phyloP scores from a whole-genome alignment of 371 early-diverging fungal species.

The Mortierella sp. region DNA sequence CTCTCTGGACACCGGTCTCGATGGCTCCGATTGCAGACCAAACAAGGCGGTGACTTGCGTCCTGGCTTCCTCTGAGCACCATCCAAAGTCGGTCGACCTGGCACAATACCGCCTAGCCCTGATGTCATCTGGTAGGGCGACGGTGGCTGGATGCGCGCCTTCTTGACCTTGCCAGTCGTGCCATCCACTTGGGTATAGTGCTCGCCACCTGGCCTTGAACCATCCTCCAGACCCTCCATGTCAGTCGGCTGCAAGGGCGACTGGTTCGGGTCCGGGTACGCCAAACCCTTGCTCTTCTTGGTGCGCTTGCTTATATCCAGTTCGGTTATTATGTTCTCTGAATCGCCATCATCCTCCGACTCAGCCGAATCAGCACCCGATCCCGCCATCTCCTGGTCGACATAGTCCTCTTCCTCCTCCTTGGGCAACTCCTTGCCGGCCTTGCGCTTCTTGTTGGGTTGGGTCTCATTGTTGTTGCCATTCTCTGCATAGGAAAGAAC shows the following conservation, averaged over 20 bases:
- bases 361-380: slow-evolving; percentile 39
- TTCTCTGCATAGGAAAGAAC: slow-evolving; percentile 55
- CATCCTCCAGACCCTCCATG: slow-evolving; percentile 29
- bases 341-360: slow-evolving; percentile 34
- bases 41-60: slow-evolving; percentile 39
- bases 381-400: slow-evolving; percentile 38
- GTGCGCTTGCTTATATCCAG: slow-evolving; percentile 30
- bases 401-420: slow-evolving; percentile 45
- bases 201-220: background rate
- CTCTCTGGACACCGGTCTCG: slow-evolving; percentile 55
- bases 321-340: slow-evolving; percentile 30
- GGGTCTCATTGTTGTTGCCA: slow-evolving; percentile 43
- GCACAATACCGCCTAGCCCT: slow-evolving; percentile 4
- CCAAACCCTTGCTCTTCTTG: slow-evolving; percentile 27
- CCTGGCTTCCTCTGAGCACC: slow-evolving; percentile 27
- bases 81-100: slow-evolving; percentile 24
- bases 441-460: slow-evolving; percentile 49
- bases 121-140: slow-evolving; percentile 37
- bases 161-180: slow-evolving; percentile 36
- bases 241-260: slow-evolving; percentile 25
- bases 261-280: slow-evolving; percentile 25
- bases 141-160: slow-evolving; percentile 28
- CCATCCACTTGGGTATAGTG: background rate
- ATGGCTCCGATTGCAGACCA: slow-evolving; percentile 48
- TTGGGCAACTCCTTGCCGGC: slow-evolving; percentile 49